These are phyloP conservation scores for Terana coerulea DNA, from an alignment of 768 basidiomycete species.

Conservation along the genomic window DNA sequence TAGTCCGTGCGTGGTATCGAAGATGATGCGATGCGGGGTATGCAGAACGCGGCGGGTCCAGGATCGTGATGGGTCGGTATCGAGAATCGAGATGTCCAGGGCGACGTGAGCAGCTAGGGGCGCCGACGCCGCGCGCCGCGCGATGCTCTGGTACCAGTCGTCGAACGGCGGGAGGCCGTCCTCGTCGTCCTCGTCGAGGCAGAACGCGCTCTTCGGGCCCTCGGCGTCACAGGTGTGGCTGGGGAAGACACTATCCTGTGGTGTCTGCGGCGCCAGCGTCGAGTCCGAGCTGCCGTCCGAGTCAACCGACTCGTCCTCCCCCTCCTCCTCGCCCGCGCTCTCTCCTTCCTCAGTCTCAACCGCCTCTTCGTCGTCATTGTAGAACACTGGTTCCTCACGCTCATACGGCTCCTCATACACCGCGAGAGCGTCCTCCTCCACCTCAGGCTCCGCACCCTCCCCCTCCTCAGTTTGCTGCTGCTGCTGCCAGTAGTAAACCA, in stretches of 20 bases:
- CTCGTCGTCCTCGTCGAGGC: conserved; percentile 16
- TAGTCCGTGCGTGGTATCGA: neutral
- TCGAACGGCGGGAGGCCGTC: conserved; percentile 22
- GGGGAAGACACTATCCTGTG: neutral
- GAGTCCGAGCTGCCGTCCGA: conserved; percentile 4
- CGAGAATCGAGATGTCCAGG: too few relatives aligned
- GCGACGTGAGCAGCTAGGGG: too few relatives aligned
- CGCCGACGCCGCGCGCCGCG: conserved; percentile 10
- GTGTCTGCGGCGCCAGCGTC: neutral
- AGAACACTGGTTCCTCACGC: too few relatives aligned
- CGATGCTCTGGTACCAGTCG: conserved; percentile 21
- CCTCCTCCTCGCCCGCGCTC: neutral
- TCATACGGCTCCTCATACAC: too few relatives aligned
- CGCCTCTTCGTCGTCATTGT: neutral
- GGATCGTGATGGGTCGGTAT: too few relatives aligned
- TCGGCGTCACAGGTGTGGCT: neutral
- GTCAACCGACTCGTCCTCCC: neutral
- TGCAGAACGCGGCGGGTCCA: neutral
- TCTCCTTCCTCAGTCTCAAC: neutral
- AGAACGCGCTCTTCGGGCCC: neutral
- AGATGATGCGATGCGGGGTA: neutral
- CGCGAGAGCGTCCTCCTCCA: neutral
- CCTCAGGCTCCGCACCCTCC: neutral
- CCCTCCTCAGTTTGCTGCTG: too few relatives aligned
- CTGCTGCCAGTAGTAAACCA: neutral